phyloP scores from a whole-genome alignment of 1,284 basidiomycete species.

The Kalmanozyma brasiliensis region DNA sequence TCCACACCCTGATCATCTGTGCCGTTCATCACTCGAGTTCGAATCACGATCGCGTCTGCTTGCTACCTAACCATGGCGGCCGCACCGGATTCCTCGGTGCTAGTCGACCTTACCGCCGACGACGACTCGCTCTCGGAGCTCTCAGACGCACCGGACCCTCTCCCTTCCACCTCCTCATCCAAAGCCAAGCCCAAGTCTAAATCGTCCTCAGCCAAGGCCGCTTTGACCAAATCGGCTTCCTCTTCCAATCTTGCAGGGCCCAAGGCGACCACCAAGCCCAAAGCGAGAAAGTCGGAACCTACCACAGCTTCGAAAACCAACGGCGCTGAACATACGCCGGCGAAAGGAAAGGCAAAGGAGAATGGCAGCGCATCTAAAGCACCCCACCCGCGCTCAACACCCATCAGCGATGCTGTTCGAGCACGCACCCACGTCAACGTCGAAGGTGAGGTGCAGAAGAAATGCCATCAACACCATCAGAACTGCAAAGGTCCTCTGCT shows the following conservation, averaged over 20 bases:
- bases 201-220: not conserved
- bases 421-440: constrained; percentile 39
- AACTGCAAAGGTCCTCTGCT: constrained; percentile 39
- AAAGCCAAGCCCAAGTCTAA: constrained; percentile 13
- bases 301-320: constrained; percentile 3
- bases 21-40: not conserved
- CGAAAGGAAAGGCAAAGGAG: constrained; percentile 16
- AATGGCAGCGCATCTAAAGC: constrained; percentile 10
- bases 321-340: constrained; percentile 3
- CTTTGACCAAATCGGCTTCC: constrained; percentile 19
- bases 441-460: constrained; percentile 16
- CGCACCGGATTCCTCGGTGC: constrained; percentile 6
- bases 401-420: constrained; percentile 26
- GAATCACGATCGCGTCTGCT: not conserved
- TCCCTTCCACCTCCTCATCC: constrained; percentile 3
- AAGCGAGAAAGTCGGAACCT: constrained; percentile 30
- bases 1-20: not conserved
- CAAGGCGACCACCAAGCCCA: constrained; percentile 8
- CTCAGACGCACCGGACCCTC: constrained; percentile 15
- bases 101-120: constrained; percentile 33
- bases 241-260: constrained; percentile 13
- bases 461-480: constrained; percentile 46
- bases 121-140: constrained; percentile 37
- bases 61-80: constrained; percentile 4
- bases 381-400: constrained; percentile 13